These are phyloP conservation scores for Umbelopsis ramanniana DNA, from an alignment of 192 early-diverging fungal species.

Conservation along the genomic window DNA sequence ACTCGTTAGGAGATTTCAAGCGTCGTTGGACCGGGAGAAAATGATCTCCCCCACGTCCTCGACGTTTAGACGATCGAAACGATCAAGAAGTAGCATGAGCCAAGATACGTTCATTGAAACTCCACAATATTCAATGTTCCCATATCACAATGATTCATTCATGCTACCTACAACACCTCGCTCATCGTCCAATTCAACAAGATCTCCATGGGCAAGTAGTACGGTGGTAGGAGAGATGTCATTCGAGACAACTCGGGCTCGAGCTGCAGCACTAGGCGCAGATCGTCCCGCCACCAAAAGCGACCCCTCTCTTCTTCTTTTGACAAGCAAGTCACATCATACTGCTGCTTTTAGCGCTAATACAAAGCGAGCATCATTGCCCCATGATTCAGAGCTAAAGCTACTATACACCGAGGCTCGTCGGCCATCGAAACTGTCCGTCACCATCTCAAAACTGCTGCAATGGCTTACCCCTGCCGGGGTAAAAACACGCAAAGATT, in stretches of 20 bases:
- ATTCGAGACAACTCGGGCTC: background rate
- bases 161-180: background rate
- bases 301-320: background rate
- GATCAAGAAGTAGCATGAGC: conserved; percentile 12
- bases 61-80: background rate
- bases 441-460: background rate
- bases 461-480: conserved; percentile 12
- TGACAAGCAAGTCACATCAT: no score
- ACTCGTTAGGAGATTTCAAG: background rate
- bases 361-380: background rate
- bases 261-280: background rate
- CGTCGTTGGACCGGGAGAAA: background rate
- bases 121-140: conserved; percentile 11
- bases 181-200: background rate
- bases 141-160: conserved; percentile 18
- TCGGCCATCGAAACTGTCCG: background rate
- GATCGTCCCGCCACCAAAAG: background rate
- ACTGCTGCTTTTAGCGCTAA: no score
- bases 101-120: conserved; percentile 5
- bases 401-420: conserved; percentile 1
- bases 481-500: background rate
- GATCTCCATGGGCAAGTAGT: background rate
- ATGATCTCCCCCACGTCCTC: background rate
- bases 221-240: background rate
- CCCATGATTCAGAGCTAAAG: background rate